Base-by-base conservation (phyloP, 352 stramenopile genomes). In the Pythium aphanidermatum region DNA sequence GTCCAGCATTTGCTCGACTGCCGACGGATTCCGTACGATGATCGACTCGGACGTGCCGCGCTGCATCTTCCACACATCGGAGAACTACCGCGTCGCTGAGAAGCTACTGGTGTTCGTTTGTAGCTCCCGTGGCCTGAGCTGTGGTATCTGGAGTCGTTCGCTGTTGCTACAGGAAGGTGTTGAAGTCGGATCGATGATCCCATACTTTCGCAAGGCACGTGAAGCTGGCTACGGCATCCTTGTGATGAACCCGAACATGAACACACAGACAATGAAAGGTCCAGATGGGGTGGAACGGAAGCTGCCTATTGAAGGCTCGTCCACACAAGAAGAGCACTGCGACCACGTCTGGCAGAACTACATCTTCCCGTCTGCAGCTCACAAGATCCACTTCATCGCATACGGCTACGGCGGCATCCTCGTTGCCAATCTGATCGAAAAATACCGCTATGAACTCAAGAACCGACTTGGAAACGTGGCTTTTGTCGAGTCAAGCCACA, bases 241-340 rank as follows among this genome's bases (percentile, higher is more conserved):
- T 17, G 81, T 96, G 17, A 88, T 92, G 67, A 93, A 94, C 53
- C 84, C 86, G 2, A 96, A 95, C 62, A 87, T 89, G 63, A 96
- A 96, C 58, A 92, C 84, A 23, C 74, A 87, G 48, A 53, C 80
- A 5, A 87, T 95, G 63, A 55, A 82, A n/a, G 59, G 68, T 2
- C 39, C 40, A 2, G 74, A 85, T 35, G 63, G 79, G 19, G 38
- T 56, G n/a, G 55, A 69, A 12, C 66, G 77, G 34, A 95, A 95
- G 52, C 64, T 93, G 49, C 68, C 81, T 0, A 95, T 96, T 37
- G 64, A 79, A 37, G 74, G 73, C 9, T 95, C 81, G 0, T 78
- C 78, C 11, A 92, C 81, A 20, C 79, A 85, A 7, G 80, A 94
- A n/a, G 82, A 95, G 19, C 86, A 96, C 49, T 83, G 74, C 29